A percentile compares a stretch with the other conserved stretches of the same genome.
Evolutionary conservation across 208 protist species (phyloP).

Genomic region (Leptomonas pyrrhocoris): DNA sequence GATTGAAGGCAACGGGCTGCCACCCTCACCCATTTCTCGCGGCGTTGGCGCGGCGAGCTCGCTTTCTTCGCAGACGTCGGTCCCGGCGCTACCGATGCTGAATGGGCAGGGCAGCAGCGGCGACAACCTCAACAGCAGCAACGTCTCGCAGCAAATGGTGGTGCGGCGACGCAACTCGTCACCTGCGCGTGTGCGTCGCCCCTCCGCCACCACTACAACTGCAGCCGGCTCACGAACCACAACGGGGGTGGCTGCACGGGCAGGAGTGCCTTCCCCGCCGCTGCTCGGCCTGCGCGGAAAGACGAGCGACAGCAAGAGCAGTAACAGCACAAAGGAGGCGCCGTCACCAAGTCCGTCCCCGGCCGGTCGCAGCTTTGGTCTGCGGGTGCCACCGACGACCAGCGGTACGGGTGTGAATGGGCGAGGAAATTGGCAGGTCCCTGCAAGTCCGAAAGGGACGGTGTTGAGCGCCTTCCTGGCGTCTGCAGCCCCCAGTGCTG

Average conservation of each 20-base stretch:
- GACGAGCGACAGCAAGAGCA: background rate
- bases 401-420: background rate
- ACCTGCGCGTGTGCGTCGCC: background rate
- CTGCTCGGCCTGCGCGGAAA: background rate
- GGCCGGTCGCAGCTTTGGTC: background rate
- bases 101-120: background rate
- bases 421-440: background rate
- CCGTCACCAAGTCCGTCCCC: background rate
- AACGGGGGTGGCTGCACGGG: too few species aligned
- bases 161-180: slow-evolving; percentile 22
- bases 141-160: background rate
- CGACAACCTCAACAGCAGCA: background rate
- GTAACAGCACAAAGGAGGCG: background rate
- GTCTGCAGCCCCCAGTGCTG: background rate
- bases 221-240: background rate
- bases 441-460: background rate
- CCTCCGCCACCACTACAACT: background rate
- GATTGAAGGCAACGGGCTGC: too few species aligned
- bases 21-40: background rate
- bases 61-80: slow-evolving; percentile 8
- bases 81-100: slow-evolving; percentile 6
- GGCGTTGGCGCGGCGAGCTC: background rate
- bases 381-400: background rate
- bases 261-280: background rate
- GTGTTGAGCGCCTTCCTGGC: background rate